A percentile compares a stretch with the other conserved stretches of the same genome.
phyloP scores from a whole-genome alignment of 352 stramenopile genomes.

The Globisporangium irregulare region DNA sequence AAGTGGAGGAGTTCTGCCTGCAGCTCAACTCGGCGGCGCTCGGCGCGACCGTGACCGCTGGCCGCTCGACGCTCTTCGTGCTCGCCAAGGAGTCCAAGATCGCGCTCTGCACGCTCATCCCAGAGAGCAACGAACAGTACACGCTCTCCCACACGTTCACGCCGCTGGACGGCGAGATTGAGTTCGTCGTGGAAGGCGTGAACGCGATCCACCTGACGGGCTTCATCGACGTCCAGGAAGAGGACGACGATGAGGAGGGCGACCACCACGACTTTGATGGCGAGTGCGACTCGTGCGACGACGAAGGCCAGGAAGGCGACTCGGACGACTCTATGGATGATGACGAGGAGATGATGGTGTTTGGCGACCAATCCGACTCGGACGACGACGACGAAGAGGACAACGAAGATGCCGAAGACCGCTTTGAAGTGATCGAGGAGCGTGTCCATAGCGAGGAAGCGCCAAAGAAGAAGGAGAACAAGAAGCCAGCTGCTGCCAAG shows the following conservation, averaged over 20 bases:
- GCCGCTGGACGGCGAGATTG: conserved; percentile 64
- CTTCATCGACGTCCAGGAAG: conserved; percentile 76
- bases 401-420: conserved; percentile 29
- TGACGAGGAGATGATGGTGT: conserved; percentile 65
- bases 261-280: conserved; percentile 39
- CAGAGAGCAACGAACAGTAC: conserved; percentile 63
- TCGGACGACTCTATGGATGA: conserved; percentile 42
- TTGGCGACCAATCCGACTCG: conserved; percentile 35
- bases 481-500: conserved; percentile 13
- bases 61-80: conserved; percentile 77
- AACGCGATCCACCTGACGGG: conserved; percentile 82
- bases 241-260: conserved; percentile 60
- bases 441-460: conserved; percentile 43
- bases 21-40: conserved; percentile 78
- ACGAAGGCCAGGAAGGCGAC: conserved; percentile 28
- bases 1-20: conserved; percentile 72
- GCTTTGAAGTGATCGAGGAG: conserved; percentile 81
- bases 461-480: conserved; percentile 22
- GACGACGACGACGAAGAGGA: conserved; percentile 53
- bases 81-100: conserved; percentile 67
- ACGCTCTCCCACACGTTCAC: conserved; percentile 79
- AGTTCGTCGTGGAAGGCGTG: conserved; percentile 63
- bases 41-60: conserved; percentile 39
- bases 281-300: conserved; percentile 22
- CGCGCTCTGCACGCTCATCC: conserved; percentile 70